Percentiles rank a stretch among this genome's conserved stretches.
Evolutionary conservation across 495 filamentous ascomycete genomes (phyloP).

Genomic region (Annulohypoxylon stygium): DNA sequence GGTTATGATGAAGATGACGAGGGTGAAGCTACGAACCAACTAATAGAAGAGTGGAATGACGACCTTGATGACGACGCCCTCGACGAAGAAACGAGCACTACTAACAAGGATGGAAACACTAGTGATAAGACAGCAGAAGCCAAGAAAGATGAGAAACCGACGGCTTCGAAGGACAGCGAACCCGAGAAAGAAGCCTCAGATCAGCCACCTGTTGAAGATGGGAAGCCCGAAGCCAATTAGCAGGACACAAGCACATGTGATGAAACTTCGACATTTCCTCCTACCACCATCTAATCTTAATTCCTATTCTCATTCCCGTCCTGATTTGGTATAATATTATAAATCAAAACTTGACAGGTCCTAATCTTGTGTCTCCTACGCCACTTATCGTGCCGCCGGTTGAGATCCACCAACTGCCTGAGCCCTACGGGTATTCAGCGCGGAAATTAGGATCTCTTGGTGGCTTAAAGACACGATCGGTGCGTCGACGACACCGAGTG

Average conservation of each 20-base stretch:
- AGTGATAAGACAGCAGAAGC: conserved; percentile 3
- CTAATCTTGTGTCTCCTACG: not conserved
- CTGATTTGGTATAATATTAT: not conserved
- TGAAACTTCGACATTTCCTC: conserved; percentile 8
- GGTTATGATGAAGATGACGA: conserved; percentile 64
- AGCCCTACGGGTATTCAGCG: conserved; percentile 1
- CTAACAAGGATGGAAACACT: conserved; percentile 9
- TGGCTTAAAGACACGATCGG: not conserved
- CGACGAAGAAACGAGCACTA: not conserved
- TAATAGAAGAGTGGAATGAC: conserved; percentile 67
- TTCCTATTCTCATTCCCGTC: not conserved
- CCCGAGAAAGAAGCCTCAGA: conserved; percentile 8
- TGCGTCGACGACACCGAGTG: not conserved
- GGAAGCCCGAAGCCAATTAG: conserved; percentile 8
- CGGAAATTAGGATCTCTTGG: not conserved
- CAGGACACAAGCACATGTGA: not conserved
- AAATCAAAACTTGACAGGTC: not conserved
- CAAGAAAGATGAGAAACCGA: conserved; percentile 1
- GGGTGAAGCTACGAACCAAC: conserved; percentile 69
- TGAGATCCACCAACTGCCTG: not conserved
- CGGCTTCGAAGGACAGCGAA: conserved; percentile 2
- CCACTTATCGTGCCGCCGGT: not conserved
- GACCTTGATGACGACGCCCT: conserved; percentile 35
- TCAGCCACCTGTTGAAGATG: conserved; percentile 18
- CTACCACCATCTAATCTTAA: not conserved